Base-by-base conservation (phyloP, 108 stramenopile species). In the Craspedostauros australis region DNA sequence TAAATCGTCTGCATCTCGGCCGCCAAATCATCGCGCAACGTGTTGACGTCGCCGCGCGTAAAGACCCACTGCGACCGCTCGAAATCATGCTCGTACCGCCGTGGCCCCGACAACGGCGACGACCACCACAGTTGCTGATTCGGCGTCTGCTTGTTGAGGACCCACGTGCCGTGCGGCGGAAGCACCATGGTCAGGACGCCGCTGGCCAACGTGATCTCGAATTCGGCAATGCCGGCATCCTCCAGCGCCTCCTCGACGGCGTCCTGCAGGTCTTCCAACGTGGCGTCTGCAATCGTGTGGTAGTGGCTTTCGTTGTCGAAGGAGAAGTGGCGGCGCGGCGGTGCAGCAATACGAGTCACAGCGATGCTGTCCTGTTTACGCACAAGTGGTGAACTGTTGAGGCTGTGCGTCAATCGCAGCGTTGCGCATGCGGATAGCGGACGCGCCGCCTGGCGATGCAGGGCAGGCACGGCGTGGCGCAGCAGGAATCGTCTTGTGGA, bases 141-240 rank as follows among this genome's bases (percentile, higher is more conserved):
- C 7, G 96, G 96, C 3, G 94, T 94, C 57, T 97, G 96, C 66
- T 97, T 97, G 73, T 97, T 97, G 21, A 97, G 60, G 1, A 97
- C 96, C 86, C 88, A 97, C 19, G 90, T 90, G 8, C 92, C 86
- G 57, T 88, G 82, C 3, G 80, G 78, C 14, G 81, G 83, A 8
- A 93, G 46, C 6, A 57, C 45, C 14, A 93, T 55, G 7, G 84
- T 93, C 32, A 93, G 60, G 5, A 93, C 91, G 4, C 91, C 91
- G 30, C 52, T 61, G 6, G 91, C 75, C 37, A 73, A 75, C 26
- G 68, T 72, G 0, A 82, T 73, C 57, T 93, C 91, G 12, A 70
- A 73, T 22, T 80, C 67, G 23, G 63, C 58, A 33, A 61, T 54
- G 14, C 40, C 68, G 3, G 49, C 59, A 27, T 83, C 73, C 57